These are phyloP conservation scores for Nemophila menziesii DNA, from an alignment of 257 asterid species.

Conservation along the genomic window DNA sequence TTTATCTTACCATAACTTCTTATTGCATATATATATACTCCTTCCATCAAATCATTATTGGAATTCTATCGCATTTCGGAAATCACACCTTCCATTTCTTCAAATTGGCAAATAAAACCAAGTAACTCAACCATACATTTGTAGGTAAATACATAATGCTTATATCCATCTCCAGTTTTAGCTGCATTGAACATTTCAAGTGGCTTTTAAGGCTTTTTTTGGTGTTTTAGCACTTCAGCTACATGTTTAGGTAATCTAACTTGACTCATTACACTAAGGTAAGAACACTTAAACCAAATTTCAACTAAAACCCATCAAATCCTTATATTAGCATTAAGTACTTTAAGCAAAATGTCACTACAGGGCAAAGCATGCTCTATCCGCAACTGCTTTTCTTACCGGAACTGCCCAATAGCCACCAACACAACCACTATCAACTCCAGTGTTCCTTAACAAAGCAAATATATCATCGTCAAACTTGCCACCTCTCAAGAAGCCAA, in stretches of 20 bases:
- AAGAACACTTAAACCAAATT: conserved; percentile 7
- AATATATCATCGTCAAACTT: no score
- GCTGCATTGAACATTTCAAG: conserved; percentile 72
- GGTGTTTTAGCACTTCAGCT: conserved; percentile 55
- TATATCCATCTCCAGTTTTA: conserved; percentile 58
- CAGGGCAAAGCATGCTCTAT: no score
- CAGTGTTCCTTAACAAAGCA: no score
- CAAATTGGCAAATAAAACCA: conserved; percentile 55
- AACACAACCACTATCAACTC: no score
- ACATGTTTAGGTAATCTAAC: conserved; percentile 77
- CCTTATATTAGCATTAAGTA: no score
- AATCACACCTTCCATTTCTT: conserved; percentile 59
- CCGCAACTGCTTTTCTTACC: no score
- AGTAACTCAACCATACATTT: conserved; percentile 71
- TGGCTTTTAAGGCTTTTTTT: conserved; percentile 74
- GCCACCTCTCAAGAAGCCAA: no score
- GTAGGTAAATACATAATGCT: conserved; percentile 56
- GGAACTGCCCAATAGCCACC: no score
- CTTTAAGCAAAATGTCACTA: no score
- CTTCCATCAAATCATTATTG: conserved; percentile 49
- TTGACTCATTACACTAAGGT: conserved; percentile 29
- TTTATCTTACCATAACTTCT: conserved; percentile 64
- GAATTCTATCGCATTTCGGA: conserved; percentile 50
- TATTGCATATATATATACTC: conserved; percentile 62
- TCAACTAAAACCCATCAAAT: conserved; percentile 16